phyloP scores from a whole-genome alignment of 163 green algal species.

The Scenedesmus sp. region DNA sequence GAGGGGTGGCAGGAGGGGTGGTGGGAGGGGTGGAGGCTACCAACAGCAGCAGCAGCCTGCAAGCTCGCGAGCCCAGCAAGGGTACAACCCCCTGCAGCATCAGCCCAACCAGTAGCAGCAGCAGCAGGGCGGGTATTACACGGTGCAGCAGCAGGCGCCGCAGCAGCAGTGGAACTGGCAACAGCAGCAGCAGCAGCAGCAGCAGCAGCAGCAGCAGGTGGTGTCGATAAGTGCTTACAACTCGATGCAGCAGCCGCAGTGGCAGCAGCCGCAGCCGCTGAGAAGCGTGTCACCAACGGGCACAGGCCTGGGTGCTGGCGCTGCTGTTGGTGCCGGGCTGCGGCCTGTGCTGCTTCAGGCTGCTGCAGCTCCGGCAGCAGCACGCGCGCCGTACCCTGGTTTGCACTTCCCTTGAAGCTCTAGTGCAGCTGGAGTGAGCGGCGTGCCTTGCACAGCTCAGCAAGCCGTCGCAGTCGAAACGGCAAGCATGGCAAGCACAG shows the following conservation, averaged over 20 bases:
- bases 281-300: neutral
- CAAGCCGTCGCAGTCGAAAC: too few species aligned
- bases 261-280: constrained; percentile 32
- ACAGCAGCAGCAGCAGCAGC: constrained; percentile 4
- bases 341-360: neutral
- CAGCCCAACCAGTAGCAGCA: constrained; percentile 9
- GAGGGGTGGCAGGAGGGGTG: neutral
- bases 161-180: neutral
- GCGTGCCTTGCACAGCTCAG: neutral
- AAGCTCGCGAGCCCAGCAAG: neutral
- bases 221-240: too few species aligned
- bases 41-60: constrained; percentile 23
- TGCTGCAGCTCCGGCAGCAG: neutral
- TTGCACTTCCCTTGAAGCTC: constrained; percentile 13
- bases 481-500: neutral
- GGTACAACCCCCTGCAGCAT: neutral
- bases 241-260: constrained; percentile 35
- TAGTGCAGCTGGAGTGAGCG: neutral
- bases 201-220: neutral
- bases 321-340: neutral
- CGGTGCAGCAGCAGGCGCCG: neutral
- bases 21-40: neutral
- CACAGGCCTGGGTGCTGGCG: neutral
- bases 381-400: neutral
- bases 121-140: neutral